Evolutionary conservation across 192 early-diverging fungal species (phyloP).

Genomic region (Rhizophagus clarus): DNA sequence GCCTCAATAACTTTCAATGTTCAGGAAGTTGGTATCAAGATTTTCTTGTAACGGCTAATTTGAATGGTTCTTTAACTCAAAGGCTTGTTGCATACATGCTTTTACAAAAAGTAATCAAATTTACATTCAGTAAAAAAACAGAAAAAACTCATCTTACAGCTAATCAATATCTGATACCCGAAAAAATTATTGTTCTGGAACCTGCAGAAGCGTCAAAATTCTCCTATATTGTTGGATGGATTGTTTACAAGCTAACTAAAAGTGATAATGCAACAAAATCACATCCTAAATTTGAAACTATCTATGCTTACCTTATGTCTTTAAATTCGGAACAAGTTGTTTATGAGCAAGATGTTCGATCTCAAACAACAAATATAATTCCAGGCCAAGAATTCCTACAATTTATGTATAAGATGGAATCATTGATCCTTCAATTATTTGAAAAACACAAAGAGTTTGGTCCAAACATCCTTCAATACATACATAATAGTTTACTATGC

Average conservation of each 20-base stretch:
- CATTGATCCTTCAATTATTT: too few relatives aligned
- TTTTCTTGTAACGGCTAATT: neutral
- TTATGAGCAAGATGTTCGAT: neutral
- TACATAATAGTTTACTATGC: too few relatives aligned
- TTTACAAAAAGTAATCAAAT: neutral
- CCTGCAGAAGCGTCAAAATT: neutral
- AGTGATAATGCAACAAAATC: neutral
- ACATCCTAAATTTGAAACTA: neutral
- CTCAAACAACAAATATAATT: too few relatives aligned
- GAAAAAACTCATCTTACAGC: neutral
- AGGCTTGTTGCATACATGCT: neutral
- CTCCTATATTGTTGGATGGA: too few relatives aligned
- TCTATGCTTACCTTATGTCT: too few relatives aligned
- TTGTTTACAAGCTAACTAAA: too few relatives aligned
- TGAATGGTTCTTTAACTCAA: conserved; percentile 1
- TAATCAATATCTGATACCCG: neutral
- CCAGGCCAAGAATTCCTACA: too few relatives aligned
- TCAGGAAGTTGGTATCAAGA: neutral
- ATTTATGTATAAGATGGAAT: too few relatives aligned
- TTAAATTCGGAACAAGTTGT: too few relatives aligned
- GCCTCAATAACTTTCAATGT: neutral
- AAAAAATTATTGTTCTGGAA: neutral
- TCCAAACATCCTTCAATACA: too few relatives aligned
- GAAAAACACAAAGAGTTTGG: too few relatives aligned
- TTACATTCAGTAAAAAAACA: neutral